phyloP scores from a whole-genome alignment of 495 filamentous ascomycete genomes.

The Thozetella sp. region DNA sequence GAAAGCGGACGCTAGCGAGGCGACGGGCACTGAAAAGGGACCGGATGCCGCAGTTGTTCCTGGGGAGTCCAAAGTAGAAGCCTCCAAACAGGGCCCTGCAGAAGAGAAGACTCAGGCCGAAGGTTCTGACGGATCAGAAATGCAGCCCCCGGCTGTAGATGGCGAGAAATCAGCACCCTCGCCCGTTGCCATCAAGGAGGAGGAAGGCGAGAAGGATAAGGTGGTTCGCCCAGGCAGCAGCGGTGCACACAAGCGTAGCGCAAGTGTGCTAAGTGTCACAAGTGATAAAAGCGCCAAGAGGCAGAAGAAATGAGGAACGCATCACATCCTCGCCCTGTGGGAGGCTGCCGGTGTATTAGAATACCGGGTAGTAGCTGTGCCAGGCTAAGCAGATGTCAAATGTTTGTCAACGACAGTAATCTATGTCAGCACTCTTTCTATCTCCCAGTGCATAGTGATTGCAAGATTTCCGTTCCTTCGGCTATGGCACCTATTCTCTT shows the following conservation, averaged over 20 bases:
- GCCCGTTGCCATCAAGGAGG: neutral
- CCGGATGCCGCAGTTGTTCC: slow-evolving; percentile 25
- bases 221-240: slow-evolving; percentile 24
- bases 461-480: too few species aligned
- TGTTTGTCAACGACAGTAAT: too few species aligned
- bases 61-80: neutral
- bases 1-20: slow-evolving; percentile 15
- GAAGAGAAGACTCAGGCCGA: neutral
- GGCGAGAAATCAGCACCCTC: neutral
- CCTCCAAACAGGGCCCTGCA: neutral
- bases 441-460: too few species aligned
- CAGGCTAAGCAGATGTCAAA: too few species aligned
- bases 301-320: slow-evolving; percentile 62
- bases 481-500: too few species aligned
- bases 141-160: neutral
- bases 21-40: slow-evolving; percentile 11
- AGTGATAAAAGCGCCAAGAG: slow-evolving; percentile 76
- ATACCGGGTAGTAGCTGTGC: neutral
- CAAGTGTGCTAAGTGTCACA: slow-evolving; percentile 68
- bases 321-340: neutral
- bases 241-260: slow-evolving; percentile 68
- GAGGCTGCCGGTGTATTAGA: neutral
- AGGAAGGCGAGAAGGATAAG: neutral
- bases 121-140: neutral
- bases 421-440: too few species aligned